These are phyloP conservation scores for Trypanosoma avium DNA, from an alignment of 208 protist genomes.

Conservation along the genomic window DNA sequence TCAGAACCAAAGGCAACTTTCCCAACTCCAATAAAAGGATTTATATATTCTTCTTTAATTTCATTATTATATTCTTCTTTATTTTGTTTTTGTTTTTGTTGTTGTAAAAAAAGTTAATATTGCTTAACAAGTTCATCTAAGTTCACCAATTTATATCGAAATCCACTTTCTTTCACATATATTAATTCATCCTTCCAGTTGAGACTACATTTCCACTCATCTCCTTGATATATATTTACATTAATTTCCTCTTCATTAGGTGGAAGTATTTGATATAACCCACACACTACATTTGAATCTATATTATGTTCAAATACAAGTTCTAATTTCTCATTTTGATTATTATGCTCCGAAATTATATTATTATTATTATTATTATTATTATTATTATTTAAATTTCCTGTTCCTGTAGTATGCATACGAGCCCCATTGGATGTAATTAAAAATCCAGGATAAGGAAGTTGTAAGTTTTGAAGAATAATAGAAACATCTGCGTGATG, in stretches of 20 bases:
- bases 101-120: constrained; percentile 10
- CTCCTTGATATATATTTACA: constrained; percentile 12
- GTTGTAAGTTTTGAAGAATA: constrained; percentile 19
- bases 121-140: constrained; percentile 11
- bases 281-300: constrained; percentile 3
- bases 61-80: neutral
- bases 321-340: too few relatives aligned
- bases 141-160: constrained; percentile 29
- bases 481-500: constrained; percentile 18
- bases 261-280: constrained; percentile 13
- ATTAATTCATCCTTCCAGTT: constrained; percentile 10
- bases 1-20: constrained; percentile 31
- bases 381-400: neutral
- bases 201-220: constrained; percentile 7
- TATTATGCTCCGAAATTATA: too few relatives aligned
- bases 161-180: constrained; percentile 22
- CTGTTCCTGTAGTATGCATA: constrained; percentile 13
- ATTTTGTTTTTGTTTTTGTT: neutral
- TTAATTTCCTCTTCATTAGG: constrained; percentile 21
- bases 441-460: constrained; percentile 23
- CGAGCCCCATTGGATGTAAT: constrained; percentile 32
- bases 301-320: neutral
- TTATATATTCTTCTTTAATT: neutral
- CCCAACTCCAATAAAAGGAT: constrained; percentile 23
- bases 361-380: too few relatives aligned